Percentiles rank a stretch among this genome's conserved stretches.
phyloP scores from a whole-genome alignment of 768 basidiomycete genomes.

The Serendipita sp. region DNA sequence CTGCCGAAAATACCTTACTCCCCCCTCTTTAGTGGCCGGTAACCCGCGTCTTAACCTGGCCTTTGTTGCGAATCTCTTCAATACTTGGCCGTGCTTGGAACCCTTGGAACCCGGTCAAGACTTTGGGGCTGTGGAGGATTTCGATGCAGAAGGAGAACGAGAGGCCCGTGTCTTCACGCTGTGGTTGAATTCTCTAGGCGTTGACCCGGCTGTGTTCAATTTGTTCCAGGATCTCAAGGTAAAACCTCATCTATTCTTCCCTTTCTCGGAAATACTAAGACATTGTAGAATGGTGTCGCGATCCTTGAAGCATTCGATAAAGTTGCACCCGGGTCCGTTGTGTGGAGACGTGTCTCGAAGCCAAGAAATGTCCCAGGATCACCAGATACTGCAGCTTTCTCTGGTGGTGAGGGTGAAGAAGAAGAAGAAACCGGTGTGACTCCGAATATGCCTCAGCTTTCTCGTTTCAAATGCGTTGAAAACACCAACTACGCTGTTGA shows the following conservation, averaged over 20 bases:
- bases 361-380: slow-evolving; percentile 45
- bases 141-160: slow-evolving; percentile 96
- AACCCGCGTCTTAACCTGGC: slow-evolving; percentile 96
- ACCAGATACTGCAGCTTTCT: slow-evolving; percentile 22
- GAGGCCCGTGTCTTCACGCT: slow-evolving; percentile 96
- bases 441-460: slow-evolving; percentile 70
- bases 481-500: slow-evolving; percentile 96
- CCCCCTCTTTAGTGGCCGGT: slow-evolving; percentile 78
- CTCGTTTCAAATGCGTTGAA: slow-evolving; percentile 94
- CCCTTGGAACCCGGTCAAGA: slow-evolving; percentile 91
- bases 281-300: slow-evolving; percentile 48
- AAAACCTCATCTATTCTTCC: slow-evolving; percentile 5
- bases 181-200: slow-evolving; percentile 95
- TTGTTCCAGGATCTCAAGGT: slow-evolving; percentile 89
- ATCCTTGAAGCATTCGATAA: slow-evolving; percentile 97
- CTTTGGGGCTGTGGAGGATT: slow-evolving; percentile 83
- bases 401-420: slow-evolving; percentile 50
- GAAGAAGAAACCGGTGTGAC: slow-evolving; percentile 55
- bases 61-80: slow-evolving; percentile 98
- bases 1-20: slow-evolving; percentile 90
- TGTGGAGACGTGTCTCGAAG: slow-evolving; percentile 94
- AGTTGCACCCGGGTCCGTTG: slow-evolving; percentile 77
- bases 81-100: slow-evolving; percentile 88
- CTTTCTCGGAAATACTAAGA: background rate
- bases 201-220: slow-evolving; percentile 93